Evolutionary conservation across 176 grass and related monocot genomes (phyloP).

Genomic region (Microstegium vimineum): DNA sequence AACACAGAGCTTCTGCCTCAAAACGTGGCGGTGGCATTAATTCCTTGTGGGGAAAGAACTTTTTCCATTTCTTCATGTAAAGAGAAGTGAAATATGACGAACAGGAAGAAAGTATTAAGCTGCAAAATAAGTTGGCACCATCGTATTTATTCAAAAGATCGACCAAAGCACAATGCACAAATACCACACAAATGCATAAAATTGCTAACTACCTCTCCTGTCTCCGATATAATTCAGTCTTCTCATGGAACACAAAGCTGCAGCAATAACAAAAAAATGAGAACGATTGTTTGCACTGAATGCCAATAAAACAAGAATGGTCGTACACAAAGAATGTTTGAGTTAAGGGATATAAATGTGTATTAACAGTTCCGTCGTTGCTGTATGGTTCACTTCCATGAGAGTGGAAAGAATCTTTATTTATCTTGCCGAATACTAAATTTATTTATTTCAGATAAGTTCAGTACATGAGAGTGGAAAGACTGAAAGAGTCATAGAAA

Average conservation of each 20-base stretch:
- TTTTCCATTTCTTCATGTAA: conserved; percentile 77
- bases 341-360: background rate
- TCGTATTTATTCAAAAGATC: conserved; percentile 15
- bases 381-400: background rate
- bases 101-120: conserved; percentile 61
- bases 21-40: conserved; percentile 53
- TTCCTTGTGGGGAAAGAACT: conserved; percentile 60
- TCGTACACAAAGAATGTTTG: background rate
- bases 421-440: background rate
- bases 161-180: conserved; percentile 34
- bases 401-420: background rate
- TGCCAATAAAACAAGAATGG: conserved; percentile 8
- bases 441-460: conserved; percentile 9
- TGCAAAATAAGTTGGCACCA: conserved; percentile 35
- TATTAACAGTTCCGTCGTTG: background rate
- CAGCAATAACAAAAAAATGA: conserved; percentile 25
- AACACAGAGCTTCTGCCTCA: conserved; percentile 59
- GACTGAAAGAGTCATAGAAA: background rate
- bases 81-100: conserved; percentile 67
- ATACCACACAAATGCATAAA: background rate
- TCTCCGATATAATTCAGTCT: conserved; percentile 55
- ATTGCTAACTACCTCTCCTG: conserved; percentile 44
- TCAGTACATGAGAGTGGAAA: conserved; percentile 11
- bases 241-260: conserved; percentile 77
- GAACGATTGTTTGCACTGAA: conserved; percentile 1